Evolutionary conservation across 257 asterid species (phyloP).

Genomic region (Leptodermis oblonga): DNA sequence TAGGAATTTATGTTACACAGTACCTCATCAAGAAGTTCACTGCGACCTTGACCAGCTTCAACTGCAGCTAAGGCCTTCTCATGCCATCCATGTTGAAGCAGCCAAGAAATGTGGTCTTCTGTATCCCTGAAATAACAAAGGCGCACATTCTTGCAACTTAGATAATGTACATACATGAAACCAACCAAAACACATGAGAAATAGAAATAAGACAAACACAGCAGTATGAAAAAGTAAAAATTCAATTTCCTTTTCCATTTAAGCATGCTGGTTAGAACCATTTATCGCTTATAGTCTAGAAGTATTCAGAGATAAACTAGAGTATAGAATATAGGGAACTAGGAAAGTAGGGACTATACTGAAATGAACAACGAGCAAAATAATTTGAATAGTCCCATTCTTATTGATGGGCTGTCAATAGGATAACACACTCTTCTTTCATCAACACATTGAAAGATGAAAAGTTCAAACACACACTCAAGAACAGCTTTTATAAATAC

Average conservation of each 20-base stretch:
- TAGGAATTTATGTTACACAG: conserved; percentile 9
- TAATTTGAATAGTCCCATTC: neutral
- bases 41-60: conserved; percentile 93
- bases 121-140: conserved; percentile 64
- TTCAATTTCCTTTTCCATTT: neutral
- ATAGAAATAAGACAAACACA: neutral
- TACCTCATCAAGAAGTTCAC: conserved; percentile 98
- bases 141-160: conserved; percentile 18
- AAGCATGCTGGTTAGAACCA: neutral
- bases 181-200: neutral
- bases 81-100: conserved; percentile 91
- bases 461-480: neutral
- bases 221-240: neutral
- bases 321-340: neutral
- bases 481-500: neutral
- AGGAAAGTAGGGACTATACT: neutral
- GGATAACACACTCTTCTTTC: neutral
- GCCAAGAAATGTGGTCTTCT: conserved; percentile 99
- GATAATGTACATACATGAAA: neutral
- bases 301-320: neutral
- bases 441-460: neutral
- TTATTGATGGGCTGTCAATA: neutral
- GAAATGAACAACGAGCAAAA: neutral
- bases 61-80: conserved; percentile 97
- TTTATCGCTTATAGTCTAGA: too few species aligned